A percentile compares a stretch with the other conserved stretches of the same genome.
phyloP scores from a whole-genome alignment of 208 protist species.

The Borovskyia barvae region DNA sequence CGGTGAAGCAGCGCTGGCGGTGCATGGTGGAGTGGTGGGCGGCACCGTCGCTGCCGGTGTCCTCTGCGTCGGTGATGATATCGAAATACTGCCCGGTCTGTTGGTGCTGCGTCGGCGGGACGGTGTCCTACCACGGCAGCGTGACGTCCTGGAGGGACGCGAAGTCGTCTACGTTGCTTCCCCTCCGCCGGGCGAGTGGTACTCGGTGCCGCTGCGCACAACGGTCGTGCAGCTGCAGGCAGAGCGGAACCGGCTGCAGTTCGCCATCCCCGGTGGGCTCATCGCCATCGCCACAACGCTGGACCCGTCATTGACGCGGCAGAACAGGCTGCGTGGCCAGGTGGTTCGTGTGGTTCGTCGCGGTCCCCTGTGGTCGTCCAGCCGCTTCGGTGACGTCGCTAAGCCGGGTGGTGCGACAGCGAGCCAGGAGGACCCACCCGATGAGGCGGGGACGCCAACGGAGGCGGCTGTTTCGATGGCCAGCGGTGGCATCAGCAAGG shows the following conservation, averaged over 20 bases:
- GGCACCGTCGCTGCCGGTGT: conserved; percentile 98
- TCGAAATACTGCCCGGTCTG: conserved; percentile 99
- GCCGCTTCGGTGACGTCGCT: not conserved
- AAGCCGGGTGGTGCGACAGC: not conserved
- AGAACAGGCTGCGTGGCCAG: conserved; percentile 98
- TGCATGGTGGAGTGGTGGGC: conserved; percentile 98
- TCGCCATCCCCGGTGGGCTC: conserved; percentile 98
- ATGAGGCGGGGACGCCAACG: conserved; percentile 83
- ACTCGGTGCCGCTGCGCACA: conserved; percentile 94
- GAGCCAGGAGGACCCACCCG: conserved; percentile 16
- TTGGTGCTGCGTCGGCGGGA: conserved; percentile 59
- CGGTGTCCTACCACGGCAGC: conserved; percentile 29
- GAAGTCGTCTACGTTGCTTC: conserved; percentile 13
- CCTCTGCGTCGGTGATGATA: conserved; percentile 94
- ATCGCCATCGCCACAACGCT: conserved; percentile 99
- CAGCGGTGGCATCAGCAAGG: too few relatives aligned
- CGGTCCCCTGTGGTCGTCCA: conserved; percentile 10
- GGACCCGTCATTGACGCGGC: conserved; percentile 98
- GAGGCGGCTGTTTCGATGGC: too few relatives aligned
- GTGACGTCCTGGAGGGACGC: conserved; percentile 10
- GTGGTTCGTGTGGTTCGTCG: conserved; percentile 42
- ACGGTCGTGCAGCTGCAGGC: conserved; percentile 93
- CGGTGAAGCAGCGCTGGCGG: conserved; percentile 85
- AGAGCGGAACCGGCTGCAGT: conserved; percentile 98
- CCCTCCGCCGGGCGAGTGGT: conserved; percentile 65